Evolutionary conservation across 176 grass and related monocot genomes (phyloP), one percentile per base, ranked within the genome.

Genomic region (Juncus effusus): DNA sequence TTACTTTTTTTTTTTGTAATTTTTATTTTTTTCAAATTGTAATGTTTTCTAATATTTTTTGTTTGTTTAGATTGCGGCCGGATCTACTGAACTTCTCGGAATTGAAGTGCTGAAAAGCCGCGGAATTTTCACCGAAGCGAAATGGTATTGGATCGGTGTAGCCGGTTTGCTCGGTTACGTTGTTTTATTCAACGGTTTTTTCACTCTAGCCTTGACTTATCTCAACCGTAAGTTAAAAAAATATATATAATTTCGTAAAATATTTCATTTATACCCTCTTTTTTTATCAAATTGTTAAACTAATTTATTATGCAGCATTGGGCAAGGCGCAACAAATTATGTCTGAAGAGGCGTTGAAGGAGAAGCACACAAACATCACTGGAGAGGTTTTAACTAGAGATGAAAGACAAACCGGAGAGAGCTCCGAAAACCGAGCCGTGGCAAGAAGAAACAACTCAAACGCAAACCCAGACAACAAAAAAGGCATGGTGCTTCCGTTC

Each of bases 131-230:
- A 73, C 66, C 4, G 80, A 83, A 56, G 76, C 80, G 72, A 83
- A 83, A 54, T 88, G 85, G 85, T 88, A 83, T 41, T 88, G 85
- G 80, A 88, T 88, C 67, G 85, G 85, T 6, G 61, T 77, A 45
- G 80, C 79, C 15, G 80, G 71, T 38, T 75, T 88, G 15, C 13
- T 83, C n/a, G 85, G 80, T 67, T 88, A 79, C 37, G 44, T 87
- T 41, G 52, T 88, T 6, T 13, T 88, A 54, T 88, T 88, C 80
- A 88, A 83, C 42, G 16, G 76, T 56, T 53, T 88, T 28, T 88
- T 88, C 85, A 83, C 80, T 64, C 2, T 83, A 16, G 72, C 76
- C 41, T 78, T 87, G 67, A 62, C 42, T 38, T 88, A 83, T 54
- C 80, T 83, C 37, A 76, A 88, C 74, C 76, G 85, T 88, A 68